Evolutionary conservation across 2,329 filamentous ascomycete genomes (phyloP), one percentile per base, ranked within the genome.

Genomic region (Ceratocystis albifundus): DNA sequence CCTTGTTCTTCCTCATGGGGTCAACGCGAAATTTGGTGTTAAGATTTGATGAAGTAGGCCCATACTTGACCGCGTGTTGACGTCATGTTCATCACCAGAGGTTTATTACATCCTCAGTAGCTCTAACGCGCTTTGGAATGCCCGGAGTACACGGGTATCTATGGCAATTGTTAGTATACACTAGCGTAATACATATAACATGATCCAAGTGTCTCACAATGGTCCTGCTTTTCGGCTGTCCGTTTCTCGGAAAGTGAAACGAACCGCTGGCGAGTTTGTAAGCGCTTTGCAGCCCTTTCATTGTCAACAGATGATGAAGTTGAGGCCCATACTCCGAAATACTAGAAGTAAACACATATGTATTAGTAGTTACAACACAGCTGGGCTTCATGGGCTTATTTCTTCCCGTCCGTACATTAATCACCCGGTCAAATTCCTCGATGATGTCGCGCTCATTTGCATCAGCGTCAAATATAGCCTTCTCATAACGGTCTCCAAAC

Each of bases 281-380:
- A 80, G 66, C 91, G 85, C 75, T 93, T 93, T 69, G 84, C 80
- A 28, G 89, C 88, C 66, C 92, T 83, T 68, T 87, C 86, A 66
- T 88, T 85, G 74, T 96, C 92, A 69, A 89, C 85, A 10, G 80
- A 77, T 41, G 85, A 82, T 0, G 88, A 87, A 12, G 88, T 84
- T 22, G 86, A 80, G 28, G 89, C 88, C 91, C 92, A 96, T 45
- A 86, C 77, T 67, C 82, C 81, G 74, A 96, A 96, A 73, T 88
- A 88, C 90, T 95, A 70, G 30, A 50, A 41, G 36, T 15, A 41
- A 1, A 57, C 7, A 25, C 28, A 30, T 25, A 8, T 6, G 62
- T 61, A 62, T 55, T 59, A 66, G 22, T n/a, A 62, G 30, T 3
- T 59, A 44, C n/a, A 20, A 25, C n/a, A 12, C 22, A 32, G 5